These are phyloP conservation scores for Tylopilus balloui DNA, from an alignment of 768 basidiomycete genomes.

Conservation along the genomic window DNA sequence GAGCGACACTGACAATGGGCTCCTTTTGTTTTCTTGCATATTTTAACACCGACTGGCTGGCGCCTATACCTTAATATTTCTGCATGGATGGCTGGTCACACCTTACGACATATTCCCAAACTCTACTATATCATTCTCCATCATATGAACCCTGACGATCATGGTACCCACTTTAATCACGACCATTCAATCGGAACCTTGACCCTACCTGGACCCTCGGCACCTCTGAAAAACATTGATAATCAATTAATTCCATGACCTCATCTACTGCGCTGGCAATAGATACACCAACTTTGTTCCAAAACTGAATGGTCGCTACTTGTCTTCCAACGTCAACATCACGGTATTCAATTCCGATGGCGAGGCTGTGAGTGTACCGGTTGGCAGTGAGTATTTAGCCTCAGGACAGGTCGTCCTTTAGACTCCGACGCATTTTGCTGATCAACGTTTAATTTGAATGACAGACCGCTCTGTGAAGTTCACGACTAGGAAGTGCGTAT, in stretches of 20 bases:
- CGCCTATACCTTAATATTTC: background rate
- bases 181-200: background rate
- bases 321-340: constrained; percentile 86
- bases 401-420: background rate
- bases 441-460: constrained; percentile 25
- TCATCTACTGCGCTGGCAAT: background rate
- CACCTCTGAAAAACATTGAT: background rate
- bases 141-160: constrained; percentile 7
- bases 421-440: background rate
- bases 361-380: constrained; percentile 36
- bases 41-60: background rate
- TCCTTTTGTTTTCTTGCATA: background rate
- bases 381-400: constrained; percentile 37
- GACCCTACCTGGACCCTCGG: background rate
- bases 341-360: constrained; percentile 49
- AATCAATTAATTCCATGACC: background rate
- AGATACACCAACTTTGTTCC: constrained; percentile 66
- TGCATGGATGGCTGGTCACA: background rate
- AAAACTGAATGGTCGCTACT: constrained; percentile 63
- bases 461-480: constrained; percentile 65
- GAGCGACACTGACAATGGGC: constrained; percentile 2
- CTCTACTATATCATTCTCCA: background rate
- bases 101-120: background rate
- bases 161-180: constrained; percentile 1
- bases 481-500: constrained; percentile 59